Base-by-base conservation (phyloP, 1,284 basidiomycete genomes). In the Apiotrichum akiyoshidainum region DNA sequence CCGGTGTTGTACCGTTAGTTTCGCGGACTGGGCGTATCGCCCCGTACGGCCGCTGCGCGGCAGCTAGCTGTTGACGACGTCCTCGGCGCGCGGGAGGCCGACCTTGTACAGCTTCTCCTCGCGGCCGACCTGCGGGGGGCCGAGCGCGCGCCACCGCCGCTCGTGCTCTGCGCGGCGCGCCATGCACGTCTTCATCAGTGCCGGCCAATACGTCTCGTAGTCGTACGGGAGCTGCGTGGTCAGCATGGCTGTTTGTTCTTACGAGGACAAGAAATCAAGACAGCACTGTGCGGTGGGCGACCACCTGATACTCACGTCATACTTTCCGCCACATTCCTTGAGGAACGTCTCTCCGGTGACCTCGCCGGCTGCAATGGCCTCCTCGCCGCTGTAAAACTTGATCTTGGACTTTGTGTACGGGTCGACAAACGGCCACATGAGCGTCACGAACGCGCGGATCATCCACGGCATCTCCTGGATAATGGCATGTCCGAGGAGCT, bases 371-470 rank as follows among this genome's bases (percentile, higher is more conserved):
- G 61, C 60, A 14, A 69, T 53, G 17, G 67, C 26, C 47, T 64
- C 62, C 41, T 58, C 47, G 12, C 64, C 67, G 7, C 49, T 49
- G 34, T 52, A 64, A 33, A 75, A 68, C 22, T 57, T 60, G 54
- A 72, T 65, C 51, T 73, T 72, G 34, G 57, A 40, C 52, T 68
- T 68, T 5, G 71, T 73, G 14, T 58, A 54, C 1, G 72, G 63
- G 54, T 76, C 74, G 58, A 76, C 70, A 44, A 78, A 75, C 41
- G 72, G 71, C 70, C 73, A 72, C 63, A 75, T 68, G 52, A 74
- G 59, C 53, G 70, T 68, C 48, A 75, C 64, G 54, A 76, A 73
- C 21, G 62, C 55, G 52, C 66, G 66, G 53, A 74, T 64, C 12
- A 70, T 51, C 71, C 71, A 74, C 5, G 73, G 72, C 48, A 74